phyloP scores from a whole-genome alignment of 768 basidiomycete genomes.

The Tulasnella sp. region DNA sequence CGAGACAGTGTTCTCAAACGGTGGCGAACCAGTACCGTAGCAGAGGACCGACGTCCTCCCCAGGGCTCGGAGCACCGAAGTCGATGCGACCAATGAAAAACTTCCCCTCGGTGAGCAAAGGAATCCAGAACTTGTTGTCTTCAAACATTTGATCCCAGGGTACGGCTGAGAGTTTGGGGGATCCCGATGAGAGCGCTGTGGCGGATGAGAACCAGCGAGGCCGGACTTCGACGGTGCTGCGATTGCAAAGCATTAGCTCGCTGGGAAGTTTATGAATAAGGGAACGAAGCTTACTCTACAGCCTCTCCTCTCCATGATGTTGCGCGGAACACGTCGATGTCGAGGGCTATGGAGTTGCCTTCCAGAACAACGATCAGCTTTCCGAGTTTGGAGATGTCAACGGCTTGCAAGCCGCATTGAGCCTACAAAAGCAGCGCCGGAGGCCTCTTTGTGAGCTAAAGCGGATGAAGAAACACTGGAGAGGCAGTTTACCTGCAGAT shows the following conservation, averaged over 20 bases:
- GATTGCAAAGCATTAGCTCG: background rate
- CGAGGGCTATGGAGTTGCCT: slow-evolving; percentile 8
- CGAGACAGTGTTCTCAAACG: background rate
- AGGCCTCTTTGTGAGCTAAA: background rate
- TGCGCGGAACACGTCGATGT: slow-evolving; percentile 10
- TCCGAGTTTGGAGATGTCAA: slow-evolving; percentile 10
- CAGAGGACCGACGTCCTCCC: slow-evolving; percentile 10
- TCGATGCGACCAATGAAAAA: slow-evolving; percentile 42
- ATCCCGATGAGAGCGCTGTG: background rate
- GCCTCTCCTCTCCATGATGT: slow-evolving; percentile 11
- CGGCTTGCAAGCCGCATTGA: slow-evolving; percentile 7
- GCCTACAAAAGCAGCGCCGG: background rate
- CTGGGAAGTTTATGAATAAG: background rate
- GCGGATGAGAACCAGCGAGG: slow-evolving; percentile 7
- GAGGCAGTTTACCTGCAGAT: background rate
- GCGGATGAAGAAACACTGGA: background rate
- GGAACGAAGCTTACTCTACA: background rate
- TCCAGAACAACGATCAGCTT: slow-evolving; percentile 10
- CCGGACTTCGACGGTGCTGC: background rate
- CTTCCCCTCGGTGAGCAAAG: slow-evolving; percentile 37
- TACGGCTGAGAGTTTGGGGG: background rate
- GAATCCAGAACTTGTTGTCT: slow-evolving; percentile 40
- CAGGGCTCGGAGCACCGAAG: slow-evolving; percentile 21
- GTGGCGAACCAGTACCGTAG: slow-evolving; percentile 12
- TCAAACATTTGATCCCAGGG: slow-evolving; percentile 9